These are phyloP conservation scores for Sugiyamaella marilandica DNA, from an alignment of 805 yeast species.

Conservation along the genomic window DNA sequence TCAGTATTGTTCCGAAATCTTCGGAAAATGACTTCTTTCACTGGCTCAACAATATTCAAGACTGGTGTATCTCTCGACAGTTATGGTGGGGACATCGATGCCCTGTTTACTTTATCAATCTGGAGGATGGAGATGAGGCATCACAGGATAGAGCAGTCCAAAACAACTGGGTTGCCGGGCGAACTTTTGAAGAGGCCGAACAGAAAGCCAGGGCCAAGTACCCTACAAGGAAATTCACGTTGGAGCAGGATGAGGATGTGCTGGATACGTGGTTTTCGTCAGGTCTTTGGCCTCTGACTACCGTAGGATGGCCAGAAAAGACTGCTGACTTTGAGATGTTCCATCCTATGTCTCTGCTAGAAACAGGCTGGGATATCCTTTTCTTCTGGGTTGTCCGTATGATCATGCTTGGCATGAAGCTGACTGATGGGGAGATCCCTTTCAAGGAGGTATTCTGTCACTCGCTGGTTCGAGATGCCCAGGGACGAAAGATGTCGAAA, in stretches of 20 bases:
- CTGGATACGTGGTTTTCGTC: slow-evolving; percentile 99
- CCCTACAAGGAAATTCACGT: slow-evolving; percentile 61
- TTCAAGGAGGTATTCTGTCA: slow-evolving; percentile 97
- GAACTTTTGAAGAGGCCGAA: slow-evolving; percentile 75
- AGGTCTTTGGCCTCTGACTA: slow-evolving; percentile 96
- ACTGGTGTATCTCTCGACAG: slow-evolving; percentile 98
- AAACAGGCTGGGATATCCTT: slow-evolving; percentile 98
- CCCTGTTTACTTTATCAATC: slow-evolving; percentile 83
- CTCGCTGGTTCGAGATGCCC: slow-evolving; percentile 97
- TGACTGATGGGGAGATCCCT: slow-evolving; percentile 79
- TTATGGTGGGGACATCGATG: slow-evolving; percentile 98
- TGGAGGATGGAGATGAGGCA: slow-evolving; percentile 60
- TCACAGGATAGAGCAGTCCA: slow-evolving; percentile 62
- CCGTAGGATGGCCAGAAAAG: slow-evolving; percentile 87
- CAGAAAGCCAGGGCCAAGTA: slow-evolving; percentile 72
- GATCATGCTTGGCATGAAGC: slow-evolving; percentile 85
- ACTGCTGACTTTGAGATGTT: slow-evolving; percentile 69
- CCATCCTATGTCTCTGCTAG: slow-evolving; percentile 89
- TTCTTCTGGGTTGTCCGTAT: slow-evolving; percentile 99
- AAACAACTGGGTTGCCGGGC: slow-evolving; percentile 81
- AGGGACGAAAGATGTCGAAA: slow-evolving; percentile 98
- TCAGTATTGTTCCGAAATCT: slow-evolving; percentile 78
- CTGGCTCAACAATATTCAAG: slow-evolving; percentile 95
- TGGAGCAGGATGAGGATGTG: slow-evolving; percentile 96
- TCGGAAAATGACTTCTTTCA: slow-evolving; percentile 91